Conservation (phyloP, 139 green algal species). For the Volvox reticuliferus region DNA sequence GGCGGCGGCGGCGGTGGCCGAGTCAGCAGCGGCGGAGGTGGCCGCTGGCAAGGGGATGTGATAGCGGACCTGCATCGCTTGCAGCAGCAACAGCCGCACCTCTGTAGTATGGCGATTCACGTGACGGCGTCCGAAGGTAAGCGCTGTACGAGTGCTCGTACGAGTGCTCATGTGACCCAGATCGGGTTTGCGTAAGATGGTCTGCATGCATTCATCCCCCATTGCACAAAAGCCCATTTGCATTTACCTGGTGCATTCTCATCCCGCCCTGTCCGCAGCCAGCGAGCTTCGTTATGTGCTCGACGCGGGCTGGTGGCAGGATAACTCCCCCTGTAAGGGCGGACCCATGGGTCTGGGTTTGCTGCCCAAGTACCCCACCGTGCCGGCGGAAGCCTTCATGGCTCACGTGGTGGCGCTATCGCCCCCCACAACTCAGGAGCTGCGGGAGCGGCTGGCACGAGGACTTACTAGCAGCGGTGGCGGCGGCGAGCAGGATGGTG, state of each 20-base stretch:
- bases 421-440: constrained; percentile 4
- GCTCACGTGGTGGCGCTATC: constrained; percentile 10
- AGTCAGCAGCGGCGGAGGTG: not conserved
- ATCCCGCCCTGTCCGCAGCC: not conserved
- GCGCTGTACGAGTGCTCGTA: not conserved
- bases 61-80: not conserved
- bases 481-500: not conserved
- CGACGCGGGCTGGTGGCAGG: constrained; percentile 27
- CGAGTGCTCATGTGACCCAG: too few species aligned
- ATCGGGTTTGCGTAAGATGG: too few species aligned
- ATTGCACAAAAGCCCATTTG: too few species aligned
- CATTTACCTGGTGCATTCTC: too few species aligned
- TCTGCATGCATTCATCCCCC: too few species aligned
- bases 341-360: constrained; percentile 3
- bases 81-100: not conserved
- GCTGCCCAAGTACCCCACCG: constrained; percentile 24
- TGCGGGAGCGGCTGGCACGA: not conserved
- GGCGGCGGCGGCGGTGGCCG: not conserved
- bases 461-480: not conserved
- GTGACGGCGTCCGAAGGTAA: constrained; percentile 29
- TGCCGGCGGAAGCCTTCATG: constrained; percentile 16
- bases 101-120: not conserved
- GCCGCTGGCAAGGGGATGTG: not conserved
- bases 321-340: constrained; percentile 16
- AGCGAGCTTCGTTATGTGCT: constrained; percentile 21